Conservation (phyloP, 2,329 filamentous ascomycete species). For the Exserohilum turcica region DNA sequence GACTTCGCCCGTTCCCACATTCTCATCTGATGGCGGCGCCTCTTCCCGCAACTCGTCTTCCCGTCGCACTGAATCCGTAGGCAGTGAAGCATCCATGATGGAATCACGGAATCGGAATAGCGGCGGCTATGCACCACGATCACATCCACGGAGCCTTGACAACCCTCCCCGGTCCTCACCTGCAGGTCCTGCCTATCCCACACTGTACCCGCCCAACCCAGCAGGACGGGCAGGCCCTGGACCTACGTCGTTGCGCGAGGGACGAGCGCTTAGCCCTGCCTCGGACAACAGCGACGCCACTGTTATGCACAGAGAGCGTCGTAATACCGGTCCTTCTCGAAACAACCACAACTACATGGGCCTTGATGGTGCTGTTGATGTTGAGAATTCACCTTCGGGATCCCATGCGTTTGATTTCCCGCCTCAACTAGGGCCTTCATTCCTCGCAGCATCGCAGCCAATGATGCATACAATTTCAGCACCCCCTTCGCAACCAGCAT, state of each 20-base stretch:
- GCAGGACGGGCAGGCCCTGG: constrained; percentile 24
- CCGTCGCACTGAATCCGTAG: constrained; percentile 51
- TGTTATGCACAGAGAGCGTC: constrained; percentile 29
- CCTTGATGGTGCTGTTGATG: constrained; percentile 38
- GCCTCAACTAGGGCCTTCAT: constrained; percentile 35
- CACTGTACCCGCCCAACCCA: constrained; percentile 24
- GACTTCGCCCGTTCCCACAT: constrained; percentile 58
- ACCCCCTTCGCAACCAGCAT: constrained; percentile 27
- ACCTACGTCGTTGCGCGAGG: constrained; percentile 27
- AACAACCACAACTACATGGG: constrained; percentile 29
- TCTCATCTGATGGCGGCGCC: constrained; percentile 47
- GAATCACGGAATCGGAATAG: constrained; percentile 61
- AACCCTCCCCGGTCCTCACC: constrained; percentile 38
- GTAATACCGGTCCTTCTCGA: constrained; percentile 27
- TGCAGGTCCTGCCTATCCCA: constrained; percentile 30
- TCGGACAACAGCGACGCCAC: constrained; percentile 40
- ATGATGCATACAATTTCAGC: constrained; percentile 25
- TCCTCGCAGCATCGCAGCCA: constrained; percentile 31
- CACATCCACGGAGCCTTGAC: constrained; percentile 34
- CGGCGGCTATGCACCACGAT: constrained; percentile 61
- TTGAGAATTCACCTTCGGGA: constrained; percentile 22
- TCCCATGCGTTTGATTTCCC: constrained; percentile 30
- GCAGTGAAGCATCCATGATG: constrained; percentile 44
- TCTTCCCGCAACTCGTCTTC: constrained; percentile 51
- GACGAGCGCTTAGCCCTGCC: constrained; percentile 30